Conservation (phyloP, 164 flowering plant species). For the Vitis rotundifolia region DNA sequence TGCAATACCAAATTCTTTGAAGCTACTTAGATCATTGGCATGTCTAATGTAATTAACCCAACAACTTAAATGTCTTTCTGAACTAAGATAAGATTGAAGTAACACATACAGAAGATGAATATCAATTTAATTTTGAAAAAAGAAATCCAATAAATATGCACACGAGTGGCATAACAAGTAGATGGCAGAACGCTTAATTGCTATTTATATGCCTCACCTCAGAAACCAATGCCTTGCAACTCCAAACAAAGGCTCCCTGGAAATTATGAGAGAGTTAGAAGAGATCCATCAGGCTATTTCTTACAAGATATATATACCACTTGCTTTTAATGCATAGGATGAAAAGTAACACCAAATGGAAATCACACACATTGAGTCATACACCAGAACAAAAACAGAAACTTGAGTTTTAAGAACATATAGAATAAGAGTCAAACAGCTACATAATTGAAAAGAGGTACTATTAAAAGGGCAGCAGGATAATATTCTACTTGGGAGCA, state of each 20-base stretch:
- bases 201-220: slow-evolving; percentile 56
- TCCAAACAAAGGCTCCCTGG: slow-evolving; percentile 97
- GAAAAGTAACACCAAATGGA: neutral
- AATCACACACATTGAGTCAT: neutral
- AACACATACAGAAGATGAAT: neutral
- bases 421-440: neutral
- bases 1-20: neutral
- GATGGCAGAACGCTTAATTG: slow-evolving; percentile 5
- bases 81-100: neutral
- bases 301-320: neutral
- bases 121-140: neutral
- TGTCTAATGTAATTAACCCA: neutral
- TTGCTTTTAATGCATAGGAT: neutral
- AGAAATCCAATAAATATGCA: neutral
- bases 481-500: neutral
- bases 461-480: neutral
- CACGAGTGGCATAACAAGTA: neutral
- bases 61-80: neutral
- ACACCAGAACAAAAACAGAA: neutral
- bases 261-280: slow-evolving; percentile 7
- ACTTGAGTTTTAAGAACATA: neutral
- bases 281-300: too few species aligned
- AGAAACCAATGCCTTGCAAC: slow-evolving; percentile 79
- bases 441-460: neutral
- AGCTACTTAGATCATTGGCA: neutral